A percentile compares a stretch with the other conserved stretches of the same genome.
phyloP scores from a whole-genome alignment of 371 early-diverging fungal species.

The Rhizomucor pusillus region DNA sequence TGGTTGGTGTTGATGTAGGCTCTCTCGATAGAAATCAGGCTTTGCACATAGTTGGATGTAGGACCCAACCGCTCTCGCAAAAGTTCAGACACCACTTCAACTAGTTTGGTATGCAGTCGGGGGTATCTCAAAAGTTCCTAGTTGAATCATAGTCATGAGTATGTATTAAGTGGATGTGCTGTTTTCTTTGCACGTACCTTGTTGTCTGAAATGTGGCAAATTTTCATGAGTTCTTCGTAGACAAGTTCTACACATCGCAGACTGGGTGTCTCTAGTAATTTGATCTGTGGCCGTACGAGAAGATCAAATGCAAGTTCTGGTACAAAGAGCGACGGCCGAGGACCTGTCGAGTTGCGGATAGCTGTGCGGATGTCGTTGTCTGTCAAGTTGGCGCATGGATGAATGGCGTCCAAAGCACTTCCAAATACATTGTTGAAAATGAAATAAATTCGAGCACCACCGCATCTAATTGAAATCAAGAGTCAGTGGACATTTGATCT shows the following conservation, averaged over 20 bases:
- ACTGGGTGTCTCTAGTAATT: constrained; percentile 78
- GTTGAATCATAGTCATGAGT: neutral
- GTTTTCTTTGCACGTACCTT: constrained; percentile 34
- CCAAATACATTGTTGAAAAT: constrained; percentile 88
- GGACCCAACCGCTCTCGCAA: constrained; percentile 79
- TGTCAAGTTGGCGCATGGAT: constrained; percentile 75
- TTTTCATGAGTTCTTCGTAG: constrained; percentile 84
- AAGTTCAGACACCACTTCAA: constrained; percentile 78
- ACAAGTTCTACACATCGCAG: constrained; percentile 83
- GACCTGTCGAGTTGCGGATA: constrained; percentile 89
- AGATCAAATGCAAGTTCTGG: constrained; percentile 90
- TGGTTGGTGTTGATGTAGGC: constrained; percentile 95
- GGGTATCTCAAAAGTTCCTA: constrained; percentile 82
- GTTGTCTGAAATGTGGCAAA: constrained; percentile 83
- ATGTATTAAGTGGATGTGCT: neutral
- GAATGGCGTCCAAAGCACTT: constrained; percentile 72
- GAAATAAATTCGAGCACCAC: constrained; percentile 89
- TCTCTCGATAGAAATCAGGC: constrained; percentile 85
- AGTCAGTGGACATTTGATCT: neutral
- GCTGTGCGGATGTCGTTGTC: constrained; percentile 85
- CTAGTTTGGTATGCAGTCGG: constrained; percentile 75
- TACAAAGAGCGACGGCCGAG: constrained; percentile 84
- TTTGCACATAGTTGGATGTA: constrained; percentile 78
- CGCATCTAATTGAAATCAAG: constrained; percentile 39
- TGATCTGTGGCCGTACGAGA: constrained; percentile 82